Percentiles rank a stretch among this genome's conserved stretches.
These are phyloP conservation scores for Chytriomyces sp. DNA, from an alignment of 192 early-diverging fungal species.

Conservation along the genomic window DNA sequence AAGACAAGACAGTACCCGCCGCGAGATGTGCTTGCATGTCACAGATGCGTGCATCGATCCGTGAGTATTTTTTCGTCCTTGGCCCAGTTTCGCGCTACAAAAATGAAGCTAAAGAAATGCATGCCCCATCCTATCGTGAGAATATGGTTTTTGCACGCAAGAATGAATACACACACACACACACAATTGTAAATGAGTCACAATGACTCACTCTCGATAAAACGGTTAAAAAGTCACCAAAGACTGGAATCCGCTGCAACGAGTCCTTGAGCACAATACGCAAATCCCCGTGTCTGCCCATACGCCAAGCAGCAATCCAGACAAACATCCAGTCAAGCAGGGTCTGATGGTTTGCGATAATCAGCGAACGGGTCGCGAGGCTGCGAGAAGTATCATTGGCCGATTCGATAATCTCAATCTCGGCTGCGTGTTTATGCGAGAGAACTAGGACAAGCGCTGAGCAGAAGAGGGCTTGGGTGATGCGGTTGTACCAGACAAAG, in stretches of 20 bases:
- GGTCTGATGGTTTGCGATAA: conserved; percentile 59
- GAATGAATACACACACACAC: background rate
- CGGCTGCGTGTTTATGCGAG: conserved; percentile 35
- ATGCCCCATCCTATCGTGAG: conserved; percentile 68
- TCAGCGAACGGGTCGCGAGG: conserved; percentile 19
- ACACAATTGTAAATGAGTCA: background rate
- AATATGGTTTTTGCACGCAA: too few species aligned
- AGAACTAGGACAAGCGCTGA: conserved; percentile 44
- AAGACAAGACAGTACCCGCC: conserved; percentile 78
- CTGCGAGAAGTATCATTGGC: background rate
- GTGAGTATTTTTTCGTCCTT: conserved; percentile 59
- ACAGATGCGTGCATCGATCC: conserved; percentile 58
- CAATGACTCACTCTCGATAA: background rate
- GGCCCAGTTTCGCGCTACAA: conserved; percentile 85
- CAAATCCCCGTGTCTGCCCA: conserved; percentile 74
- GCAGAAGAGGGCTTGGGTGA: conserved; percentile 48
- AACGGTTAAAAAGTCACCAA: conserved; percentile 62
- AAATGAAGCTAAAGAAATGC: conserved; percentile 91
- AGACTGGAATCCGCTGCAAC: conserved; percentile 82
- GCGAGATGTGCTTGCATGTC: background rate
- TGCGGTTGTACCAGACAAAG: conserved; percentile 41
- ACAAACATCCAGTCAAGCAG: conserved; percentile 34
- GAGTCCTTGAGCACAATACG: conserved; percentile 90
- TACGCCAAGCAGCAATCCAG: conserved; percentile 15
- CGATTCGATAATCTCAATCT: conserved; percentile 43